phyloP scores from a whole-genome alignment of 106 monocot genomes.

The Allium fistulosum region DNA sequence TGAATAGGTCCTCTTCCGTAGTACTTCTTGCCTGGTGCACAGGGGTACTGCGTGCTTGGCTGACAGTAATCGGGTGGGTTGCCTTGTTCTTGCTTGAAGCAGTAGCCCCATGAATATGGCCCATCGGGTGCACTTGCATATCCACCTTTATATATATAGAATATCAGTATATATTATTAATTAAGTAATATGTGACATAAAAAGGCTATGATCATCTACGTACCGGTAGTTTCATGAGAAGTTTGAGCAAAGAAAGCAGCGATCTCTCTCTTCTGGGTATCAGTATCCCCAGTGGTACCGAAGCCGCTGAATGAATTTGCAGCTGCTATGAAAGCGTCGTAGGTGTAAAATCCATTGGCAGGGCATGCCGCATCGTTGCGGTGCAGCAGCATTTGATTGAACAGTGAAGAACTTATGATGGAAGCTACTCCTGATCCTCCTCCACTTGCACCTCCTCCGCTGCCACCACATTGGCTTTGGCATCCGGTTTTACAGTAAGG shows the following conservation, averaged over 20 bases:
- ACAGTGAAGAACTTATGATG: constrained; percentile 25
- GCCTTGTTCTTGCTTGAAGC: constrained; percentile 68
- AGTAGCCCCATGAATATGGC: constrained; percentile 73
- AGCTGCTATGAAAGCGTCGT: constrained; percentile 38
- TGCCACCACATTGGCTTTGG: background rate
- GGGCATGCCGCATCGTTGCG: constrained; percentile 32
- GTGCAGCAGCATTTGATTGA: constrained; percentile 57
- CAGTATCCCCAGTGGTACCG: constrained; percentile 20
- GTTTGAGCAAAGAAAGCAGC: constrained; percentile 53
- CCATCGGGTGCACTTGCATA: constrained; percentile 86
- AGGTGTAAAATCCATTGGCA: constrained; percentile 45
- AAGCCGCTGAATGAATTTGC: constrained; percentile 33
- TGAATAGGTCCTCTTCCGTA: constrained; percentile 86
- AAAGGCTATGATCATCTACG: too few species aligned
- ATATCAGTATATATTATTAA: too few species aligned
- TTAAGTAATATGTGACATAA: too few species aligned
- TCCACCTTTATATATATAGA: constrained; percentile 16
- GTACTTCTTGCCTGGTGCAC: constrained; percentile 69
- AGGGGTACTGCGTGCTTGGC: constrained; percentile 59
- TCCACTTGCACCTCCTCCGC: too few species aligned
- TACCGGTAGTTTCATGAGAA: constrained; percentile 57
- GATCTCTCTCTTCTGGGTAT: constrained; percentile 34
- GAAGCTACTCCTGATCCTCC: constrained; percentile 12
- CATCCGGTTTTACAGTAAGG: constrained; percentile 14
- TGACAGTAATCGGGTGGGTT: constrained; percentile 64